A percentile compares a stretch with the other conserved stretches of the same genome.
These are phyloP conservation scores for Gossypium anomalum DNA, from an alignment of 345 rosid species.

Conservation along the genomic window DNA sequence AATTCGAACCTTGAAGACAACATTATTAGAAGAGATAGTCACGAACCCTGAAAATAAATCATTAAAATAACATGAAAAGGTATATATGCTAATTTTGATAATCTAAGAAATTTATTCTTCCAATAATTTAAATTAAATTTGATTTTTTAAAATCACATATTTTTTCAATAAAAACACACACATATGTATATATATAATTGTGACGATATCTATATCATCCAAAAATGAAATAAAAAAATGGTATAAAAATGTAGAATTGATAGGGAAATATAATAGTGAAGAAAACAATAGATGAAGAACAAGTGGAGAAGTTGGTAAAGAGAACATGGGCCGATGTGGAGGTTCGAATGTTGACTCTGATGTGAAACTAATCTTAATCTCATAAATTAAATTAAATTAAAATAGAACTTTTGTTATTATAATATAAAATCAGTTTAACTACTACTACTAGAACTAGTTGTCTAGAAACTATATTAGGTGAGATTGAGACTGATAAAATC, in stretches of 20 bases:
- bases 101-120: no score
- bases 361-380: background rate
- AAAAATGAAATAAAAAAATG: no score
- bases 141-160: no score
- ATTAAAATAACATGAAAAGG: no score
- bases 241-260: background rate
- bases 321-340: background rate
- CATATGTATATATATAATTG: no score
- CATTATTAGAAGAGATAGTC: rapidly evolving
- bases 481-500: background rate
- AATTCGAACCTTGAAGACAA: no score
- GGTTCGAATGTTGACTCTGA: background rate
- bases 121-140: no score
- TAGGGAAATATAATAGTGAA: background rate
- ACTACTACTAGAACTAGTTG: background rate
- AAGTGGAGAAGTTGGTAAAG: background rate
- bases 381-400: background rate
- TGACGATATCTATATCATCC: no score
- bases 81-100: no score
- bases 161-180: no score
- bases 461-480: background rate
- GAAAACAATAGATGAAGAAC: background rate
- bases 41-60: no score
- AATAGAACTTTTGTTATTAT: background rate
- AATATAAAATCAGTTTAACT: background rate